These are phyloP conservation scores for Mytilinidion resinicola DNA, from an alignment of 495 filamentous ascomycete species.

Conservation along the genomic window DNA sequence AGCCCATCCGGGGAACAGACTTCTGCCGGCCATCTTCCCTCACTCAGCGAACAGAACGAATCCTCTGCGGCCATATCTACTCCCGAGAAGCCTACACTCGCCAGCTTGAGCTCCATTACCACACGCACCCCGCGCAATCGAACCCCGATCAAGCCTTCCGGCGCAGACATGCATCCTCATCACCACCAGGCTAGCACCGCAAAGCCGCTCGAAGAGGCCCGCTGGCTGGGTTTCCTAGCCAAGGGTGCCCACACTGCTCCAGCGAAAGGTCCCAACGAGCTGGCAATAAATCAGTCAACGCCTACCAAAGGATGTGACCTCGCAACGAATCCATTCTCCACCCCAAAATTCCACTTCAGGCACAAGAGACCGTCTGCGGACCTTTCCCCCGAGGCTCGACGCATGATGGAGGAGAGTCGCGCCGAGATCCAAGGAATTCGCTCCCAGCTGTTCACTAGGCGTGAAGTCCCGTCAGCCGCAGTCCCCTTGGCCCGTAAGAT, in stretches of 20 bases:
- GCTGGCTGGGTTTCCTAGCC: conserved; percentile 33
- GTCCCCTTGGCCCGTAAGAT: conserved; percentile 55
- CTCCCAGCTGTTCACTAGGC: conserved; percentile 36
- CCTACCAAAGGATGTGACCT: conserved; percentile 22
- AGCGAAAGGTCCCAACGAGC: conserved; percentile 20
- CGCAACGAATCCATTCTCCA: conserved; percentile 6
- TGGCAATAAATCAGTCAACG: conserved; percentile 26
- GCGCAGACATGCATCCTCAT: conserved; percentile 36
- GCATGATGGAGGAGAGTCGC: conserved; percentile 70
- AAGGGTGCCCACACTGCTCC: conserved; percentile 36
- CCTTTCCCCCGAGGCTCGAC: conserved; percentile 59
- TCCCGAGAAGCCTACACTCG: conserved; percentile 8
- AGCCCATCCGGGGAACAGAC: background rate
- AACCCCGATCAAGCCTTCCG: conserved; percentile 31
- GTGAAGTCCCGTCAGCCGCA: conserved; percentile 22
- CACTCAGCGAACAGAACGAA: conserved; percentile 1
- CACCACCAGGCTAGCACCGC: conserved; percentile 34
- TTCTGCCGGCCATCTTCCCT: background rate
- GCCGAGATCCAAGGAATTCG: conserved; percentile 64
- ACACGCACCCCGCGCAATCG: conserved; percentile 30
- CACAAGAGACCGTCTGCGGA: conserved; percentile 49
- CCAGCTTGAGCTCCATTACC: conserved; percentile 1
- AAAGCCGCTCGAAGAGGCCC: conserved; percentile 35
- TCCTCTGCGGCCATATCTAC: conserved; percentile 1
- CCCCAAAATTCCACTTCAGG: conserved; percentile 67